phyloP scores from a whole-genome alignment of 805 yeast species.

The Middelhovenomyces tepae region DNA sequence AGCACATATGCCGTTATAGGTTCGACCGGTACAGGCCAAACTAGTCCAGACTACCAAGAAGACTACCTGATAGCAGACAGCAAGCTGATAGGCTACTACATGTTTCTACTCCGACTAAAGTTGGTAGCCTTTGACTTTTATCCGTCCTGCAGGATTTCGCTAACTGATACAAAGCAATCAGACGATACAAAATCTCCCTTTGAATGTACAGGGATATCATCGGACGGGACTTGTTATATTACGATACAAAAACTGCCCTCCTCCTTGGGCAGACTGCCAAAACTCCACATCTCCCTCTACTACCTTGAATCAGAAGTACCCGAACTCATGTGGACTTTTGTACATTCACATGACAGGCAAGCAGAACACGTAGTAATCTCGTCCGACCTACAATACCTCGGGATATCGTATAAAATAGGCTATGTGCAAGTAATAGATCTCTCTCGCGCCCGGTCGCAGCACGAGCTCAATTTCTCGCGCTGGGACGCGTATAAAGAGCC shows the following conservation, averaged over 20 bases:
- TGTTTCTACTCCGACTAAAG: too few relatives aligned
- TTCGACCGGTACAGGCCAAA: neutral
- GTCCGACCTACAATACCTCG: constrained; percentile 10
- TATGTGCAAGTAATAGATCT: constrained; percentile 8
- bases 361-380: neutral
- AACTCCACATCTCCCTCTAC: neutral
- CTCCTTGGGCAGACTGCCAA: neutral
- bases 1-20: neutral
- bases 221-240: constrained; percentile 1
- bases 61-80: neutral
- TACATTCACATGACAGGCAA: neutral
- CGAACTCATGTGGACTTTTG: neutral
- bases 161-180: too few relatives aligned
- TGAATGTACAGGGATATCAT: constrained; percentile 1
- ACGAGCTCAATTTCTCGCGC: neutral
- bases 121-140: too few relatives aligned
- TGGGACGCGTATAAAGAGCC: neutral
- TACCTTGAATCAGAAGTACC: neutral
- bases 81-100: too few relatives aligned
- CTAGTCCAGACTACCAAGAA: neutral
- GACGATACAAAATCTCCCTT: too few relatives aligned
- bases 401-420: constrained; percentile 10
- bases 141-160: too few relatives aligned
- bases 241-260: neutral
- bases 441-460: neutral